phyloP scores from a whole-genome alignment of 164 flowering plant species.

The Vitis rotundifolia region DNA sequence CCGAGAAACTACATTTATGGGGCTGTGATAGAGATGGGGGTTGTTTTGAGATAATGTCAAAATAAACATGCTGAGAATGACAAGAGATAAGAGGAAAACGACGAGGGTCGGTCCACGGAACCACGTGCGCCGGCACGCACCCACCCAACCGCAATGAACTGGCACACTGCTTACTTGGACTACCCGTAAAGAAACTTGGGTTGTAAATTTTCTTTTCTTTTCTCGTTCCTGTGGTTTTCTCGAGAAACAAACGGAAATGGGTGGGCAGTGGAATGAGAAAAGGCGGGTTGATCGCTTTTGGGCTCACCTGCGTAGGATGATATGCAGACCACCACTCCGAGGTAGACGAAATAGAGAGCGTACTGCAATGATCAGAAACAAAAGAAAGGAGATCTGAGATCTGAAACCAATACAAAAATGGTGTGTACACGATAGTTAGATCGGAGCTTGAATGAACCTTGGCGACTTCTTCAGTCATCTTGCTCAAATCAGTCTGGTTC shows the following conservation, averaged over 20 bases:
- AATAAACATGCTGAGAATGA: slow-evolving; percentile 21
- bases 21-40: slow-evolving; percentile 11
- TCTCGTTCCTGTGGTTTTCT: too few relatives aligned
- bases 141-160: slow-evolving; percentile 16
- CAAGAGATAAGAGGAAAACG: slow-evolving; percentile 26
- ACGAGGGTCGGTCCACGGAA: slow-evolving; percentile 28
- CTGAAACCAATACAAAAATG: not conserved
- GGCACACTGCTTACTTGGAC: slow-evolving; percentile 6
- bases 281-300: not conserved
- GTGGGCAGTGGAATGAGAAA: not conserved
- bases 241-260: not conserved
- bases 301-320: slow-evolving; percentile 87
- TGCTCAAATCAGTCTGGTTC: slow-evolving; percentile 71
- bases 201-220: too few relatives aligned
- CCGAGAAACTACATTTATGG: too few relatives aligned
- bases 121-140: slow-evolving; percentile 37
- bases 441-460: slow-evolving; percentile 44
- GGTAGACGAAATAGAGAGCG: slow-evolving; percentile 88
- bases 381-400: slow-evolving; percentile 26
- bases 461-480: slow-evolving; percentile 81
- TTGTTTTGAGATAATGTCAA: slow-evolving; percentile 8
- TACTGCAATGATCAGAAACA: slow-evolving; percentile 61
- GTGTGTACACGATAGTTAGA: not conserved
- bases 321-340: slow-evolving; percentile 83
- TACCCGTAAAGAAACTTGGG: not conserved